Base-by-base conservation (phyloP, 345 rosid species). In the Sonneratia caseolaris region DNA sequence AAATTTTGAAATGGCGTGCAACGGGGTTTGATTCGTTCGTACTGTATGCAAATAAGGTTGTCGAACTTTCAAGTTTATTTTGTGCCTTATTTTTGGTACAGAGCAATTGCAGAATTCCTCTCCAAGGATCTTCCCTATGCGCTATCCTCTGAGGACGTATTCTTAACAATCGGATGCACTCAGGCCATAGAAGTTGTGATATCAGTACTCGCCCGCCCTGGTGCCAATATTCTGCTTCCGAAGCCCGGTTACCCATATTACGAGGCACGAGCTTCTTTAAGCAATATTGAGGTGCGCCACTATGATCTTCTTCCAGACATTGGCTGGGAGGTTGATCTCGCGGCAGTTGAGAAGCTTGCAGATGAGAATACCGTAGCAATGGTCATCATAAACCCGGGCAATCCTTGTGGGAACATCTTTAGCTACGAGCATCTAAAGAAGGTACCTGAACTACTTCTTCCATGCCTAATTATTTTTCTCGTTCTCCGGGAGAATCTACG, bases 281-380 rank as follows among this genome's bases (percentile, higher is more conserved):
- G 70, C 40, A 72, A 76, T 22, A 87, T 89, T 1, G 88, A 86
- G 73, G 82, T 79, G 24, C 92, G 92, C 18, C 83, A 84, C 70
- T 87, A 81, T 51, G 84, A 89, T 81, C 91, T 89, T 53, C 82
- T 87, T 61, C 97, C 91, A 0, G 88, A 84, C 38, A 86, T 75
- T 4, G 86, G 82, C 21, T 91, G 93, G 93, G 87, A 83, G 68
- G 86, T 88, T 75, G 92, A 91, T 81, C 83, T 89, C 24, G 78
- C 80, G 55, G 79, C 80, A 48, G 74, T 91, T 27, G 86, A 87
- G 80, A 75, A 88, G 57, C 85, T 84, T 68, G 85, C 88, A 6
- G 94, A 91, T 4, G 82, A 86, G 36, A 87, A 85, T 68, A 91
- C 92, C 5, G 86, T 76, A 1, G 94, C 91, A 12, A 78, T 91